A percentile compares a stretch with the other conserved stretches of the same genome.
These are phyloP conservation scores for Boeremia lycopersici DNA, from an alignment of 2,329 filamentous ascomycete species.

Conservation along the genomic window DNA sequence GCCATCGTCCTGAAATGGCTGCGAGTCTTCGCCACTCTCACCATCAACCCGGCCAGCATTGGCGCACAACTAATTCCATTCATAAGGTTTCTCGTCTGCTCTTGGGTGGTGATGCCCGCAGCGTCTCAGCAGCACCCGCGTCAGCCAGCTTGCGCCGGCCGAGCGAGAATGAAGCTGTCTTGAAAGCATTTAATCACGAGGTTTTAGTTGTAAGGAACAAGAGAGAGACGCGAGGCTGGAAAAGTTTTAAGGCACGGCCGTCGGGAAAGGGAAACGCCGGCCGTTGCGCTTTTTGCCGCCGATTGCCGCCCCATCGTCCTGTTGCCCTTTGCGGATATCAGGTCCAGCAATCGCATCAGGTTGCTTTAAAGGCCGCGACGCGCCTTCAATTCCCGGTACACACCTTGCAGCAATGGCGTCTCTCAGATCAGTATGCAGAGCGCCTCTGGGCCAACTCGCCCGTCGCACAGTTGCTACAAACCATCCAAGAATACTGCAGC, in stretches of 20 bases:
- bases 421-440: slow-evolving; percentile 48
- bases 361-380: slow-evolving; percentile 26
- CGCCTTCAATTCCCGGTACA: slow-evolving; percentile 18
- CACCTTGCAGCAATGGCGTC: slow-evolving; percentile 47
- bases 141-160: slow-evolving; percentile 53
- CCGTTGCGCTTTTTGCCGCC: slow-evolving; percentile 10
- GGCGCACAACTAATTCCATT: slow-evolving; percentile 51
- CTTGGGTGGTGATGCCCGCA: slow-evolving; percentile 55
- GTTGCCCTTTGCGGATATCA: slow-evolving; percentile 32
- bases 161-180: slow-evolving; percentile 61
- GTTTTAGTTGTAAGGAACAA: slow-evolving; percentile 75
- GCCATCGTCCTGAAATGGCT: slow-evolving; percentile 9
- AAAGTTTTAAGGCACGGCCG: slow-evolving; percentile 25
- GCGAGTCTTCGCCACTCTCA: slow-evolving; percentile 3
- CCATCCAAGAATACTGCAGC: slow-evolving; percentile 39
- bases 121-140: slow-evolving; percentile 58
- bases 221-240: slow-evolving; percentile 25
- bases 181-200: slow-evolving; percentile 76
- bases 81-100: slow-evolving; percentile 53
- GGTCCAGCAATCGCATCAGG: slow-evolving; percentile 28
- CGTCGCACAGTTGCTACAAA: slow-evolving; percentile 39
- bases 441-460: slow-evolving; percentile 45
- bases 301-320: slow-evolving; percentile 21
- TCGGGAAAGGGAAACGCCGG: slow-evolving; percentile 20
- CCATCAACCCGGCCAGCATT: neutral